Percentiles rank a stretch among this genome's conserved stretches.
Conservation (phyloP, 2,329 filamentous ascomycete species). For the Myotisia sp. region DNA sequence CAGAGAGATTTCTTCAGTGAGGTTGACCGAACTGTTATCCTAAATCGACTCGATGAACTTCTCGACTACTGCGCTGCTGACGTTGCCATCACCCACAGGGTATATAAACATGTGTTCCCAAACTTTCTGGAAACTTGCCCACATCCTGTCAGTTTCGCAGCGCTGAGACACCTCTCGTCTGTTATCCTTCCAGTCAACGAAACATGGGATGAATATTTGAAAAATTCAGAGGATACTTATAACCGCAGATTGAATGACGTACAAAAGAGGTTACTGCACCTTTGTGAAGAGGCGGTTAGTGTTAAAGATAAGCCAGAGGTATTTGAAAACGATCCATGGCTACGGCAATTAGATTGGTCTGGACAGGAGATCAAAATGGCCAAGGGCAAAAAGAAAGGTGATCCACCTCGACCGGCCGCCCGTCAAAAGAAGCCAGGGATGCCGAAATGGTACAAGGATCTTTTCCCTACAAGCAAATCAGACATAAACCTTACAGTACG, state of each 20-base stretch:
- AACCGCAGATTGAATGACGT: conserved; percentile 63
- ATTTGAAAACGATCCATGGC: conserved; percentile 74
- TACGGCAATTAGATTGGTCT: conserved; percentile 88
- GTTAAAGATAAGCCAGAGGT: conserved; percentile 54
- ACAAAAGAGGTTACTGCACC: conserved; percentile 53
- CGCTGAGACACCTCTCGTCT: conserved; percentile 78
- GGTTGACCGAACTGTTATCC: conserved; percentile 56
- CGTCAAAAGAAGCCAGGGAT: conserved; percentile 88
- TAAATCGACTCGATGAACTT: conserved; percentile 61
- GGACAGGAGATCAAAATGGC: conserved; percentile 83
- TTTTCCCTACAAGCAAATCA: conserved; percentile 56
- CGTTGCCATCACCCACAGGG: conserved; percentile 78
- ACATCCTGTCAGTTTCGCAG: conserved; percentile 93
- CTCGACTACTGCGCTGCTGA: conserved; percentile 91
- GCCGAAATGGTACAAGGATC: conserved; percentile 90
- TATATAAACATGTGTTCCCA: conserved; percentile 89
- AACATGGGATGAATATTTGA: conserved; percentile 74
- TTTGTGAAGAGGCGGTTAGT: conserved; percentile 64
- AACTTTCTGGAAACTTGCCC: conserved; percentile 81
- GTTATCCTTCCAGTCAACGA: conserved; percentile 84
- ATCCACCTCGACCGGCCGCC: conserved; percentile 60
- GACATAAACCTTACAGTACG: conserved; percentile 66
- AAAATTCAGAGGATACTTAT: conserved; percentile 74
- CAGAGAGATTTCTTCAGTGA: conserved; percentile 75
- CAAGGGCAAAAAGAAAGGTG: conserved; percentile 77